A percentile compares a stretch with the other conserved stretches of the same genome.
These are phyloP conservation scores for Penicillium simplicissimum DNA, from an alignment of 495 filamentous ascomycete species.

Conservation along the genomic window DNA sequence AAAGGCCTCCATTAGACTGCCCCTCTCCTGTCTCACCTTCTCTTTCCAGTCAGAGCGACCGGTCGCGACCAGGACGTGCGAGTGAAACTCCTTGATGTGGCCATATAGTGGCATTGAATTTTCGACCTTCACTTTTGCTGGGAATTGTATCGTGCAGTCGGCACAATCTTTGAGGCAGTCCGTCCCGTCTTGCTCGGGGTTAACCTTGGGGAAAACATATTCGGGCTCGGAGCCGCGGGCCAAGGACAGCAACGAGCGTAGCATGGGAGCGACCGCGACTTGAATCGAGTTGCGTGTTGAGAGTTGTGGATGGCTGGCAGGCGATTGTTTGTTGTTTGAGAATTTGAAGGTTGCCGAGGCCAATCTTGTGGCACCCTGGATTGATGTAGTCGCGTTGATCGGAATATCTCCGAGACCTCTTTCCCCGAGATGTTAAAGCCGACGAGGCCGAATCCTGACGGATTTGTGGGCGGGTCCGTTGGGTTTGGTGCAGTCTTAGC, in stretches of 20 bases:
- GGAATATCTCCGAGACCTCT: conserved; percentile 16
- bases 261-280: conserved; percentile 23
- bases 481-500: too few relatives aligned
- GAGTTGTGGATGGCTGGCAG: neutral
- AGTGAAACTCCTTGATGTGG: conserved; percentile 77
- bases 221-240: conserved; percentile 25
- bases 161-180: conserved; percentile 86
- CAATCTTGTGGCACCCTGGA: conserved; percentile 6
- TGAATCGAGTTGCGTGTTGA: neutral
- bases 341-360: neutral
- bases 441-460: neutral
- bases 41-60: conserved; percentile 90
- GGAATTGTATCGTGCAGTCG: conserved; percentile 72
- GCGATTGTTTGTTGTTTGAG: neutral
- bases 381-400: conserved; percentile 10
- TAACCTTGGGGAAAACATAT: conserved; percentile 55
- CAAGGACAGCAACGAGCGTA: conserved; percentile 39
- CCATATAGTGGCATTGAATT: conserved; percentile 76
- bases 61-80: conserved; percentile 88
- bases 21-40: conserved; percentile 81
- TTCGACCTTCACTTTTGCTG: conserved; percentile 72
- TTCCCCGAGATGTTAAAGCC: conserved; percentile 15
- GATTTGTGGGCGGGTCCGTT: neutral
- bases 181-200: conserved; percentile 71
- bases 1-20: conserved; percentile 90